A percentile compares a stretch with the other conserved stretches of the same genome.
Evolutionary conservation across 2,329 filamentous ascomycete genomes (phyloP).

Genomic region (Alternaria brassicicola): DNA sequence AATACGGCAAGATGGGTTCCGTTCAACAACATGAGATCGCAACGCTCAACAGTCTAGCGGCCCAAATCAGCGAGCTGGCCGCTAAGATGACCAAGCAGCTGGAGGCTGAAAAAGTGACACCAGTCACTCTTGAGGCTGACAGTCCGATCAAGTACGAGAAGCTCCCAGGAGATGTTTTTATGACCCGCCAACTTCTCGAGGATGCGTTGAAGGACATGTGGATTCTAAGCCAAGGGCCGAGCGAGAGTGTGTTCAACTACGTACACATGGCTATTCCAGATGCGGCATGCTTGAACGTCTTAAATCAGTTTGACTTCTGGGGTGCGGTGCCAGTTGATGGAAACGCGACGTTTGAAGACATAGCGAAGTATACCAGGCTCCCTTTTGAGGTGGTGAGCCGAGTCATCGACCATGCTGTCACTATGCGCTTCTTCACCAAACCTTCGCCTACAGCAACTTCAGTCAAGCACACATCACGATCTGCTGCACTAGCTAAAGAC

Average conservation of each 20-base stretch:
- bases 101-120: constrained; percentile 52
- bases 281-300: constrained; percentile 53
- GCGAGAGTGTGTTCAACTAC: constrained; percentile 56
- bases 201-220: constrained; percentile 57
- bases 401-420: constrained; percentile 44
- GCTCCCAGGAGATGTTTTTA: constrained; percentile 53
- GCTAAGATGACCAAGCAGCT: constrained; percentile 51
- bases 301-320: constrained; percentile 62
- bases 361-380: constrained; percentile 35
- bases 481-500: constrained; percentile 35
- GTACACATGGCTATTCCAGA: constrained; percentile 51
- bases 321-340: constrained; percentile 57
- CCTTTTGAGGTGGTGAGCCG: constrained; percentile 39
- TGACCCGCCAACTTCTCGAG: constrained; percentile 53
- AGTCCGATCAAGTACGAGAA: constrained; percentile 52
- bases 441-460: constrained; percentile 15
- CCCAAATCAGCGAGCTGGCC: constrained; percentile 55
- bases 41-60: constrained; percentile 54
- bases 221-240: constrained; percentile 56
- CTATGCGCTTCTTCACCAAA: constrained; percentile 45
- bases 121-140: constrained; percentile 53
- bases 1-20: constrained; percentile 23
- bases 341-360: constrained; percentile 48
- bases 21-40: constrained; percentile 26
- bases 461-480: constrained; percentile 38